phyloP scores from a whole-genome alignment of 768 basidiomycete genomes.

The Podaxis carcinomalis region DNA sequence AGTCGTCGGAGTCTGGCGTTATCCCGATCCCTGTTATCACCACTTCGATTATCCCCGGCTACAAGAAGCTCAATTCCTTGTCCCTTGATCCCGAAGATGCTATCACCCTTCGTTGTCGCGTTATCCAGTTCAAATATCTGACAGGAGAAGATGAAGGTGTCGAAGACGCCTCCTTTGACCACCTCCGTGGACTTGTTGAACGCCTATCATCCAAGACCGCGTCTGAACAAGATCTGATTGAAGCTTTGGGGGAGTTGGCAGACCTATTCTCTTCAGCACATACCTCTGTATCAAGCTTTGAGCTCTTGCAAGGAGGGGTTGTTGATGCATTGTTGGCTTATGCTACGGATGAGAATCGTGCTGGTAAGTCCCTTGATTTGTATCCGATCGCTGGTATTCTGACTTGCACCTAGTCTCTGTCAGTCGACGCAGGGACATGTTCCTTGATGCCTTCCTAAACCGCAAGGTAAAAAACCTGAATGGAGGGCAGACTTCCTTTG shows the following conservation, averaged over 20 bases:
- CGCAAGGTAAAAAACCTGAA: slow-evolving; percentile 41
- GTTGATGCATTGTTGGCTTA: slow-evolving; percentile 84
- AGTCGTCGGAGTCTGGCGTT: slow-evolving; percentile 13
- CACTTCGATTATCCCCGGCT: slow-evolving; percentile 50
- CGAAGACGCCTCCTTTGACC: slow-evolving; percentile 59
- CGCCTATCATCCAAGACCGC: slow-evolving; percentile 51
- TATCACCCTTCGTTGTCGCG: slow-evolving; percentile 86
- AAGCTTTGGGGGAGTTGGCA: slow-evolving; percentile 70
- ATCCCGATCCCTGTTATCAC: slow-evolving; percentile 30
- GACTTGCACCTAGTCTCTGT: slow-evolving; percentile 47
- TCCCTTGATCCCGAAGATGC: slow-evolving; percentile 84
- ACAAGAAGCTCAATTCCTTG: slow-evolving; percentile 66
- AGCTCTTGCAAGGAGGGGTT: slow-evolving; percentile 89
- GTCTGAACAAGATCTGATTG: slow-evolving; percentile 59
- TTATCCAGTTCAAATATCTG: slow-evolving; percentile 82
- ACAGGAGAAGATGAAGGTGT: slow-evolving; percentile 50
- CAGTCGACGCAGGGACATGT: slow-evolving; percentile 65
- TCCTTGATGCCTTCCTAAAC: slow-evolving; percentile 74
- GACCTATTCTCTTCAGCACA: slow-evolving; percentile 72
- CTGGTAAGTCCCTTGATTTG: slow-evolving; percentile 37
- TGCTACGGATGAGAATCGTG: slow-evolving; percentile 63
- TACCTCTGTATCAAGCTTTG: slow-evolving; percentile 90
- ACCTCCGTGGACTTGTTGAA: slow-evolving; percentile 60
- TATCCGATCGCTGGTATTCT: background rate
- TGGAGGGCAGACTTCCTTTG: slow-evolving; percentile 54